These are phyloP conservation scores for Lachancea kluyveri DNA, from an alignment of 805 yeast species.

Conservation along the genomic window DNA sequence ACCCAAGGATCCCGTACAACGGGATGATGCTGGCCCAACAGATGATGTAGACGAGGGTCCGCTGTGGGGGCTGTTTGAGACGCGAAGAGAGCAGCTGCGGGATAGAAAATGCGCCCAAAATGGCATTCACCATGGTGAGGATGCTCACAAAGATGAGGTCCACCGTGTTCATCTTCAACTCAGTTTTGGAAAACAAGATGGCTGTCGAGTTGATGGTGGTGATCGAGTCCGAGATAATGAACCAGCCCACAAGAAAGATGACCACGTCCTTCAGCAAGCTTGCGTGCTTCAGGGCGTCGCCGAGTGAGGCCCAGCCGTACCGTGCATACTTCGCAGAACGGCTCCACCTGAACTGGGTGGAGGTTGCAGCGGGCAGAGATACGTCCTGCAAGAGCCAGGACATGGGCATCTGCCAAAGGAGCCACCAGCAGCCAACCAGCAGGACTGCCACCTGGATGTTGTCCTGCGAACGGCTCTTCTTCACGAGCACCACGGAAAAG, in stretches of 20 bases:
- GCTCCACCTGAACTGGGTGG: conserved; percentile 4
- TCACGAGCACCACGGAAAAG: conserved; percentile 45
- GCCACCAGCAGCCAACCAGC: conserved; percentile 75
- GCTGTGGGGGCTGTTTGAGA: conserved; percentile 40
- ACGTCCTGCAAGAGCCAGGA: conserved; percentile 35
- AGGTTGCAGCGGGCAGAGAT: conserved; percentile 3
- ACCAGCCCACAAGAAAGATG: conserved; percentile 69
- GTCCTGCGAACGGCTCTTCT: conserved; percentile 19
- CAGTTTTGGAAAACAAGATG: conserved; percentile 65
- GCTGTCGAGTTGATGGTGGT: conserved; percentile 80
- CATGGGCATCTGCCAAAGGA: conserved; percentile 61
- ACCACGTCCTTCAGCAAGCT: conserved; percentile 55
- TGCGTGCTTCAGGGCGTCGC: conserved; percentile 52
- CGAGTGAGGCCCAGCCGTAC: conserved; percentile 60
- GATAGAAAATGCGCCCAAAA: conserved; percentile 54
- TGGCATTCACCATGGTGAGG: conserved; percentile 60
- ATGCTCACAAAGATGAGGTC: conserved; percentile 60
- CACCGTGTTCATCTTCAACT: conserved; percentile 61
- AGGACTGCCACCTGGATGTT: conserved; percentile 51
- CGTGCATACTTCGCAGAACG: conserved; percentile 31
- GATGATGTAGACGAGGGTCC: conserved; percentile 45
- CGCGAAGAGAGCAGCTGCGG: conserved; percentile 39
- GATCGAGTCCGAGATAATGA: conserved; percentile 64
- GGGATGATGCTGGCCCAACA: conserved; percentile 64
- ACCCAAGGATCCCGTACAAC: conserved; percentile 63